Conservation (phyloP, 768 basidiomycete genomes). For the Leccinum longicurvipes region DNA sequence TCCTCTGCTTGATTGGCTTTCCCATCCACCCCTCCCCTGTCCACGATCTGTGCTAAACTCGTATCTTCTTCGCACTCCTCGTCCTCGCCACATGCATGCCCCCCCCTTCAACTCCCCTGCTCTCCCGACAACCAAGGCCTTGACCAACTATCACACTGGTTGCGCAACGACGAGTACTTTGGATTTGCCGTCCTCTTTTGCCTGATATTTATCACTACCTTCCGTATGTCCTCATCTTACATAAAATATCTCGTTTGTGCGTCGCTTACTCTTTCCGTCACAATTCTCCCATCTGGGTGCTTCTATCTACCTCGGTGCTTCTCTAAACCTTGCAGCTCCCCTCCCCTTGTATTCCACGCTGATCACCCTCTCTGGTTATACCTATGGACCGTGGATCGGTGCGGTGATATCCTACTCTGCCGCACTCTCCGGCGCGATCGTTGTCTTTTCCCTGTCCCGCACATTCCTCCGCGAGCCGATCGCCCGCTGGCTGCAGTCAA, state of each 20-base stretch:
- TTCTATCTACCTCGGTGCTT: conserved; percentile 7
- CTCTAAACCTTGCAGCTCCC: conserved; percentile 53
- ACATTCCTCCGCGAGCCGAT: conserved; percentile 69
- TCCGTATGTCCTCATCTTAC: conserved; percentile 55
- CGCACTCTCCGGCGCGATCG: conserved; percentile 78
- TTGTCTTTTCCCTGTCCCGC: conserved; percentile 80
- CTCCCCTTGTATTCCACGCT: conserved; percentile 91
- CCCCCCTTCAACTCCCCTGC: not conserved
- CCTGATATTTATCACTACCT: conserved; percentile 83
- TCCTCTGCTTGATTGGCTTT: not conserved
- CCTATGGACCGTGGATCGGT: conserved; percentile 80
- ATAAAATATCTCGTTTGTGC: not conserved
- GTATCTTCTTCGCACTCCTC: not conserved
- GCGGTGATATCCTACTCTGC: conserved; percentile 85
- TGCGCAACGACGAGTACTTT: conserved; percentile 65
- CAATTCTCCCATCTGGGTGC: conserved; percentile 1
- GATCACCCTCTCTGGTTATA: conserved; percentile 89
- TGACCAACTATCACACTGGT: conserved; percentile 76
- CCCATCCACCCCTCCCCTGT: not conserved
- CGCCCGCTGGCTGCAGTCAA: conserved; percentile 66
- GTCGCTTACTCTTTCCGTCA: conserved; percentile 10
- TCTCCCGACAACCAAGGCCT: conserved; percentile 50
- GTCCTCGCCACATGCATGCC: not conserved
- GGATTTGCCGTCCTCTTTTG: conserved; percentile 78
- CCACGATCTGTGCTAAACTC: not conserved